Conservation (phyloP, 1,284 basidiomycete species). For the Clitocybe nebularis region DNA sequence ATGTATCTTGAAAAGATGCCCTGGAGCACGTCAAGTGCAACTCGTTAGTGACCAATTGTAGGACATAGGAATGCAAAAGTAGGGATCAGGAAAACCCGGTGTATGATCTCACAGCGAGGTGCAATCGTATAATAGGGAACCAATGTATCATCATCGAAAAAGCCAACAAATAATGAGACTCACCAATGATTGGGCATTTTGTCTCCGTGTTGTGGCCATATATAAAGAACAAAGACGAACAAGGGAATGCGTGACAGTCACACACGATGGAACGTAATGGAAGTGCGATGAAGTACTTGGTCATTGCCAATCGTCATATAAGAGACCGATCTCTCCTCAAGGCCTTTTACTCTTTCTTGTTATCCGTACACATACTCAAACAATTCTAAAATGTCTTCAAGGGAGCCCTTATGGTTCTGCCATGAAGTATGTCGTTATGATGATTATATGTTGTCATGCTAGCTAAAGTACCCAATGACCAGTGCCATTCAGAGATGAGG, state of each 20-base stretch:
- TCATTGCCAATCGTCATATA: constrained; percentile 12
- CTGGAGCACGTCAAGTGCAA: no score
- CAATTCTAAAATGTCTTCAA: constrained; percentile 48
- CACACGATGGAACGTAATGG: neutral
- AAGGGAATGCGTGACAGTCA: constrained; percentile 7
- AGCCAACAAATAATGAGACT: constrained; percentile 14
- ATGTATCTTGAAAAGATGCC: no score
- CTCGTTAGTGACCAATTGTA: no score
- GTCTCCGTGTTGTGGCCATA: neutral
- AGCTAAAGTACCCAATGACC: constrained; percentile 12
- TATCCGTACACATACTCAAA: constrained; percentile 6
- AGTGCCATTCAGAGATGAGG: constrained; percentile 75
- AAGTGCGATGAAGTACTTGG: no score
- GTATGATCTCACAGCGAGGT: constrained; percentile 33
- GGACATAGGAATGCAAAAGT: no score
- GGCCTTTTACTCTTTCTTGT: constrained; percentile 1
- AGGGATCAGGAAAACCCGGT: constrained; percentile 37
- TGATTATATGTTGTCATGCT: neutral
- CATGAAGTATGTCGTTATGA: constrained; percentile 52
- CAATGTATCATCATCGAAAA: constrained; percentile 33
- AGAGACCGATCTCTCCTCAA: neutral
- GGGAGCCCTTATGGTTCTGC: constrained; percentile 75
- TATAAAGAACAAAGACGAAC: neutral
- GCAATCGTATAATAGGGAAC: constrained; percentile 56
- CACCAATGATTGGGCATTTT: neutral